A percentile compares a stretch with the other conserved stretches of the same genome.
Conservation (phyloP, 2,329 filamentous ascomycete species). For the Penicillium sp. region DNA sequence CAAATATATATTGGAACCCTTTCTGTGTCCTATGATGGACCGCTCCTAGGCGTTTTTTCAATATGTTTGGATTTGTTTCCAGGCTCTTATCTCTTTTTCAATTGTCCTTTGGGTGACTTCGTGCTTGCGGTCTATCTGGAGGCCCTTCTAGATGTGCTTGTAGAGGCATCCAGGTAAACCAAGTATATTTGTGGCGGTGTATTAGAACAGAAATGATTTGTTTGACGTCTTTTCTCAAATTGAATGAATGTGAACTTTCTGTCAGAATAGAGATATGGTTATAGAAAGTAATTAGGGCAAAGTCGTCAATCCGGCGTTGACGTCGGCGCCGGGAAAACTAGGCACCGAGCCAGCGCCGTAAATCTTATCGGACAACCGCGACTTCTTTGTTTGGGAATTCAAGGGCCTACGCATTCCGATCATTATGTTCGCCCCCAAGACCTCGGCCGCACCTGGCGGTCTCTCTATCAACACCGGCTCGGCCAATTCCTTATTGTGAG, state of each 20-base stretch:
- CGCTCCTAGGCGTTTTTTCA: not conserved
- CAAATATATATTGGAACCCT: not conserved
- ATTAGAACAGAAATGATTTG: no score
- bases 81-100: no score
- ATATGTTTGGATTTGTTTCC: not conserved
- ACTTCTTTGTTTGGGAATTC: constrained; percentile 7
- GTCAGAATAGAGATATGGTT: not conserved
- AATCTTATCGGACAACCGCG: constrained; percentile 21
- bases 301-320: not conserved
- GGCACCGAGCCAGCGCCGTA: constrained; percentile 10
- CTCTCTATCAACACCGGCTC: constrained; percentile 56
- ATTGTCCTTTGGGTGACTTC: not conserved
- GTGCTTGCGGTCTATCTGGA: not conserved
- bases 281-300: not conserved
- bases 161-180: not conserved
- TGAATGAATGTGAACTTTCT: not conserved
- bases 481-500: constrained; percentile 50
- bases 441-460: constrained; percentile 33
- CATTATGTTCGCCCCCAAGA: constrained; percentile 39
- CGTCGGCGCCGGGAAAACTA: constrained; percentile 16
- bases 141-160: not conserved
- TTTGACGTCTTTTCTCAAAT: not conserved
- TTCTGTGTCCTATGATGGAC: not conserved
- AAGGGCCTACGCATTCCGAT: constrained; percentile 9
- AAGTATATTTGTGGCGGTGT: not conserved